phyloP scores from a whole-genome alignment of 2,329 filamentous ascomycete species.

The Sporothrix humicola region DNA sequence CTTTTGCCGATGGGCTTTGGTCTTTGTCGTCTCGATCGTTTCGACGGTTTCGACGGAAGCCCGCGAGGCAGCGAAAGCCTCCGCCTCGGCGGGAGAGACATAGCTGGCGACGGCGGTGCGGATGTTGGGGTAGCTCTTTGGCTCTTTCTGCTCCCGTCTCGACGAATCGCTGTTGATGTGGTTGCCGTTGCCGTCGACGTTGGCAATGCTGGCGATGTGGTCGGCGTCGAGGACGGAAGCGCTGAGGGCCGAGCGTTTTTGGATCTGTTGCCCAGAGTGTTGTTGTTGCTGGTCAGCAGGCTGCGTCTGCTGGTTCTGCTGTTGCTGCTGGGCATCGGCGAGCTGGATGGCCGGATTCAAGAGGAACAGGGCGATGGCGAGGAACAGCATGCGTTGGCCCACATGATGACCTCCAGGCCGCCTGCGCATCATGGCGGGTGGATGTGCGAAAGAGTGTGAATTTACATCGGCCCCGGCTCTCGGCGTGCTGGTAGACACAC shows the following conservation, averaged over 20 bases:
- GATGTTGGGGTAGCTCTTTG: slow-evolving; percentile 24
- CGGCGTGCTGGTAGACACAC: slow-evolving; percentile 26
- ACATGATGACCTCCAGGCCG: slow-evolving; percentile 61
- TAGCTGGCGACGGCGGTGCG: slow-evolving; percentile 36
- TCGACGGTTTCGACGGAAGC: slow-evolving; percentile 37
- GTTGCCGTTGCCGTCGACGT: not conserved
- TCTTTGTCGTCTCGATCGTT: slow-evolving; percentile 13
- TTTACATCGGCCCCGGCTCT: slow-evolving; percentile 31
- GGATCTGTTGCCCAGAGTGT: too few relatives aligned
- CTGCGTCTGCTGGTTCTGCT: too few relatives aligned
- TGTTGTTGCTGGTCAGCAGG: not conserved
- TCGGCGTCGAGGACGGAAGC: not conserved
- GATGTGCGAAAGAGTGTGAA: slow-evolving; percentile 34
- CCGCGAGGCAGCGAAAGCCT: slow-evolving; percentile 39
- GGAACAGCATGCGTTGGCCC: slow-evolving; percentile 54
- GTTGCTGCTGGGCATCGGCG: slow-evolving; percentile 66
- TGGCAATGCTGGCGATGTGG: slow-evolving; percentile 9
- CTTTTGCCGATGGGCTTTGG: slow-evolving; percentile 35
- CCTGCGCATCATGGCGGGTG: slow-evolving; percentile 65
- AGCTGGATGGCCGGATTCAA: slow-evolving; percentile 58
- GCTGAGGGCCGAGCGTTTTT: not conserved
- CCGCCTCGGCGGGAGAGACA: slow-evolving; percentile 40
- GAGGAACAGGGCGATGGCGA: slow-evolving; percentile 62
- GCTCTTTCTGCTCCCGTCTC: not conserved
- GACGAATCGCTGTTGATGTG: too few relatives aligned